Percentiles rank a stretch among this genome's conserved stretches.
These are phyloP conservation scores for Penstemon davidsonii DNA, from an alignment of 257 asterid species.

Conservation along the genomic window DNA sequence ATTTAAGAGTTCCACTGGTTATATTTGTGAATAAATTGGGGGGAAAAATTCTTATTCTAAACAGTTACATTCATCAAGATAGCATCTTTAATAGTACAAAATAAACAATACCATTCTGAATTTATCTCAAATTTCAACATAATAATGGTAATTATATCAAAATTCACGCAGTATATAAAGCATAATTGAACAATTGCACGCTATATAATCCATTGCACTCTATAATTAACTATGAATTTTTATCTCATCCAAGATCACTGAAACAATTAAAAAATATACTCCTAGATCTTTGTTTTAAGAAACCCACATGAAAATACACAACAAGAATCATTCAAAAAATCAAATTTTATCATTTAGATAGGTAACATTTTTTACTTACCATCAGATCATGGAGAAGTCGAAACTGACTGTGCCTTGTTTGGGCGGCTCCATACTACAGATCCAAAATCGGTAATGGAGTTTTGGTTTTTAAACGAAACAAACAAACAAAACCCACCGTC, in stretches of 20 bases:
- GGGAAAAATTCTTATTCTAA: neutral
- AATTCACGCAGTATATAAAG: slow-evolving; percentile 3
- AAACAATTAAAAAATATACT: slow-evolving; percentile 7
- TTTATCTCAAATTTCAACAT: neutral
- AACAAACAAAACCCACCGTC: neutral
- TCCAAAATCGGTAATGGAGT: slow-evolving; percentile 25
- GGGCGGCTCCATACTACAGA: slow-evolving; percentile 30
- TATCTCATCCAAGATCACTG: slow-evolving; percentile 15
- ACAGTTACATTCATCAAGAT: neutral
- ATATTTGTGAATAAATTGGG: too few species aligned
- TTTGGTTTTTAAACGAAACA: slow-evolving; percentile 18
- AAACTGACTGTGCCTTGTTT: slow-evolving; percentile 1
- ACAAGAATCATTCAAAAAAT: slow-evolving; percentile 5
- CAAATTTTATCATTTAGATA: neutral
- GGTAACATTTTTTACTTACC: slow-evolving; percentile 22
- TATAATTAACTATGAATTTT: neutral
- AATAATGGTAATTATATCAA: slow-evolving; percentile 15
- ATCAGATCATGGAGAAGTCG: slow-evolving; percentile 26
- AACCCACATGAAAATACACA: neutral
- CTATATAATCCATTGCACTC: slow-evolving; percentile 8
- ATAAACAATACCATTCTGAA: neutral
- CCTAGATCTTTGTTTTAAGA: slow-evolving; percentile 23
- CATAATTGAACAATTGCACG: slow-evolving; percentile 4
- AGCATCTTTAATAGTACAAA: neutral
- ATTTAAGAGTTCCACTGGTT: too few species aligned